Evolutionary conservation across 2,329 filamentous ascomycete species (phyloP).

Genomic region (Nemania abortiva): DNA sequence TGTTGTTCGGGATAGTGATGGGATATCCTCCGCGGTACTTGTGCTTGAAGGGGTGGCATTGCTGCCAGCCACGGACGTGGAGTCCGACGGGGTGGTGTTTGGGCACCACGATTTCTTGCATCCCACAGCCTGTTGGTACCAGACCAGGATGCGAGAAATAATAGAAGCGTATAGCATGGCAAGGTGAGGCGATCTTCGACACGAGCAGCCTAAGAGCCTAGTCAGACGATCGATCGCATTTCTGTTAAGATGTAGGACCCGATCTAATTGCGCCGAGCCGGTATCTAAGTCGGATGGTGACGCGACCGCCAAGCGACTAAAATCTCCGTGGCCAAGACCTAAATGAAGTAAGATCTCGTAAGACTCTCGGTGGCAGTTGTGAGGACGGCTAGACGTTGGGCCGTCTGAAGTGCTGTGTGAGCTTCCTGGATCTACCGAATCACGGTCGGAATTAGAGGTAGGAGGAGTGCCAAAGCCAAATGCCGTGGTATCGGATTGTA

Average conservation of each 20-base stretch:
- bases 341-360: conserved; percentile 1
- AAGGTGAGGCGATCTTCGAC: conserved; percentile 7
- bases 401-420: not conserved
- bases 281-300: conserved; percentile 7
- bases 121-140: conserved; percentile 6
- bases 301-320: not conserved
- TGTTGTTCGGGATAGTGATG: not conserved
- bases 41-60: not conserved
- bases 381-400: not conserved
- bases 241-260: not conserved
- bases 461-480: not conserved
- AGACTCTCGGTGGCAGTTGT: conserved; percentile 10
- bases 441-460: not conserved
- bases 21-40: not conserved
- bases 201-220: not conserved
- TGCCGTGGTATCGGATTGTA: not conserved
- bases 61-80: not conserved
- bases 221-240: not conserved
- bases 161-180: conserved; percentile 16
- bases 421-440: not conserved
- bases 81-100: not conserved
- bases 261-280: conserved; percentile 1
- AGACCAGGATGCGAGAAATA: conserved; percentile 12
- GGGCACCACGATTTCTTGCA: not conserved
- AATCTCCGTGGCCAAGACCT: not conserved